Evolutionary conservation across 192 early-diverging fungal species (phyloP).

Genomic region (Umbelopsis isabellina): DNA sequence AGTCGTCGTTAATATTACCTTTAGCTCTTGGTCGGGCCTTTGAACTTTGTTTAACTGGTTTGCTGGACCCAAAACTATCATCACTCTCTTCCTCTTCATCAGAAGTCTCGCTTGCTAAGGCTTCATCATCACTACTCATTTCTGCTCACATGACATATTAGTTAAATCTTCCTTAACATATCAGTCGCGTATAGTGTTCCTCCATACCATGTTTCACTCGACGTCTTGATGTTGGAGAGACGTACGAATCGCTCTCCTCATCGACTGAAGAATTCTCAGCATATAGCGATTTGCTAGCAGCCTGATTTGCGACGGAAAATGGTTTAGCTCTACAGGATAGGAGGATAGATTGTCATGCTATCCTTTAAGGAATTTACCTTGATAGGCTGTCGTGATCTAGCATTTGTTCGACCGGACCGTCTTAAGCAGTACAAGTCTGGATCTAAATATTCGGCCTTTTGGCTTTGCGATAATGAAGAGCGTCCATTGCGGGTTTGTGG

Average conservation of each 20-base stretch:
- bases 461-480: background rate
- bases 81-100: conserved; percentile 1
- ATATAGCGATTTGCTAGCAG: background rate
- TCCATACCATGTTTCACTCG: background rate
- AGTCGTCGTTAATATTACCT: background rate
- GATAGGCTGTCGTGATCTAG: conserved; percentile 31
- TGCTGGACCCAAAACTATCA: background rate
- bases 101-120: background rate
- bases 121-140: background rate
- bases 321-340: background rate
- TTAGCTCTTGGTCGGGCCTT: background rate
- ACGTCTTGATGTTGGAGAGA: background rate
- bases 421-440: conserved; percentile 70
- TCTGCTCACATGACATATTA: background rate
- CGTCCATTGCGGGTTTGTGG: background rate
- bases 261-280: conserved; percentile 12
- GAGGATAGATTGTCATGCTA: too few species aligned
- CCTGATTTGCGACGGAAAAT: background rate
- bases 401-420: conserved; percentile 56
- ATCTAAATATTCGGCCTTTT: conserved; percentile 39
- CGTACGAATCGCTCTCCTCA: background rate
- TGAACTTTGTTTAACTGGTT: background rate
- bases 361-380: conserved; percentile 28
- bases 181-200: too few species aligned
- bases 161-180: background rate